Conservation (phyloP, 345 rosid genomes). For the Anastatica hierochuntica region DNA sequence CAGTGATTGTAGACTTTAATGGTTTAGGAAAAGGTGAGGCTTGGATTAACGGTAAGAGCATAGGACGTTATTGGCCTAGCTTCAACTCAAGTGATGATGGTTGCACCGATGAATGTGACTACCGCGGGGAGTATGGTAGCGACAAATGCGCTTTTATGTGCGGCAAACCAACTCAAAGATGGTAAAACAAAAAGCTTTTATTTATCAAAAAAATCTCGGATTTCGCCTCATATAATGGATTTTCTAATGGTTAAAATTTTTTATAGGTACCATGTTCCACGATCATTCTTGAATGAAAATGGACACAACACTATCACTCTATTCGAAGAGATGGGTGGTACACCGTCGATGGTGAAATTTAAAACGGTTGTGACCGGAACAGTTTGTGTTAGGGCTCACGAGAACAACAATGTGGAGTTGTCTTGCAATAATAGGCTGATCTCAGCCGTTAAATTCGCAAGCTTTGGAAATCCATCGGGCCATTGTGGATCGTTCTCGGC, state of each 20-base stretch:
- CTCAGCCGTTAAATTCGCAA: constrained; percentile 37
- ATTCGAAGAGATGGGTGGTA: constrained; percentile 56
- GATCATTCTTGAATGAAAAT: constrained; percentile 25
- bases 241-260: not conserved
- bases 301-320: constrained; percentile 31
- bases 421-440: constrained; percentile 37
- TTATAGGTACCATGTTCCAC: constrained; percentile 51
- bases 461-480: constrained; percentile 43
- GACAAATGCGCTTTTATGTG: constrained; percentile 36
- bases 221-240: not conserved
- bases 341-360: constrained; percentile 27
- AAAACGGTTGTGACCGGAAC: constrained; percentile 37
- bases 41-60: constrained; percentile 63
- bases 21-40: constrained; percentile 69
- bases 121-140: constrained; percentile 30
- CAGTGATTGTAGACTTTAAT: constrained; percentile 53
- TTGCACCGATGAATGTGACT: constrained; percentile 38
- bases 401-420: constrained; percentile 29
- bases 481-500: constrained; percentile 31
- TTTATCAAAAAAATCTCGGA: not conserved
- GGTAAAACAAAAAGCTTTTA: constrained; percentile 24
- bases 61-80: constrained; percentile 67
- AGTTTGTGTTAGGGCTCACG: constrained; percentile 34
- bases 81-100: constrained; percentile 24
- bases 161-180: constrained; percentile 50